A percentile compares a stretch with the other conserved stretches of the same genome.
phyloP scores from a whole-genome alignment of 2,329 filamentous ascomycete genomes.

The Xylogone sp. region DNA sequence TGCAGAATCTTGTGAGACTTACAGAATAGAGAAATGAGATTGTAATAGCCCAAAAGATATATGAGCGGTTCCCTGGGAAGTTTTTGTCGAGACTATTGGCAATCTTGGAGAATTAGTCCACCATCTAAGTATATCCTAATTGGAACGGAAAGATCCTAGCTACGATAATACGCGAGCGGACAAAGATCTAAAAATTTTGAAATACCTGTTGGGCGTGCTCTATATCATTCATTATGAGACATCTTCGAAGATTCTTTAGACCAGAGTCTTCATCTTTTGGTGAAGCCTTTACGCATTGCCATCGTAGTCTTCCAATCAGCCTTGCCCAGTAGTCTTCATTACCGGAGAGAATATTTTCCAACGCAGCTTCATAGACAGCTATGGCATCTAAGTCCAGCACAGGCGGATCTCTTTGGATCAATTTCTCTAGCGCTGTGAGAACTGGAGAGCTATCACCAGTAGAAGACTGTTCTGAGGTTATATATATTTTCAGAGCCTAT shows the following conservation, averaged over 20 bases:
- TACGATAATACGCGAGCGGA: too few relatives aligned
- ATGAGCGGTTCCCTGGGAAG: slow-evolving; percentile 26
- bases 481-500: slow-evolving; percentile 29
- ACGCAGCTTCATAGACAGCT: slow-evolving; percentile 26
- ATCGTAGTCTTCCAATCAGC: slow-evolving; percentile 26
- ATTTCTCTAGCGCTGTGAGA: slow-evolving; percentile 20
- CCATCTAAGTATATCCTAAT: not conserved
- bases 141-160: not conserved
- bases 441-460: slow-evolving; percentile 23
- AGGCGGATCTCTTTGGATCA: slow-evolving; percentile 16
- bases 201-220: slow-evolving; percentile 29
- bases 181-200: too few relatives aligned
- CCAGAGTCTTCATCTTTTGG: slow-evolving; percentile 27
- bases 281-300: slow-evolving; percentile 23
- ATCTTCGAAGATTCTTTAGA: slow-evolving; percentile 24
- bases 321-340: slow-evolving; percentile 20
- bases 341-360: slow-evolving; percentile 17
- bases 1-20: slow-evolving; percentile 4
- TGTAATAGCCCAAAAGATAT: slow-evolving; percentile 30
- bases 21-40: slow-evolving; percentile 27
- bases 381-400: slow-evolving; percentile 25
- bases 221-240: slow-evolving; percentile 25
- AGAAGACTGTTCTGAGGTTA: slow-evolving; percentile 16
- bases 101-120: slow-evolving; percentile 18
- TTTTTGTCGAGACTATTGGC: slow-evolving; percentile 28